phyloP scores from a whole-genome alignment of 164 flowering plant species.

The Vitis rotundifolia region DNA sequence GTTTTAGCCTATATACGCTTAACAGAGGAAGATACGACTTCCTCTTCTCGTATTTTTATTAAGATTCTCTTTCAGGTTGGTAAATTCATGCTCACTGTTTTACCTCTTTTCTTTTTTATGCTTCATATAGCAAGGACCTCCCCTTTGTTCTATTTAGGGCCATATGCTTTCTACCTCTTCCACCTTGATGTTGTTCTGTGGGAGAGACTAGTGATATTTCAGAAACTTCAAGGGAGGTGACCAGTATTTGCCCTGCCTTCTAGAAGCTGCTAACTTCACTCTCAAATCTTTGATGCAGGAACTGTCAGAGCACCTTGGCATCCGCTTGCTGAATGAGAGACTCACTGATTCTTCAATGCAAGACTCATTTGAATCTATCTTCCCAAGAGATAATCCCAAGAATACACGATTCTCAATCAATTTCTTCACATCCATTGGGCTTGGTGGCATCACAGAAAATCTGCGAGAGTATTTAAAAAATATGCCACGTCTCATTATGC shows the following conservation, averaged over 20 bases:
- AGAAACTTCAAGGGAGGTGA: no score
- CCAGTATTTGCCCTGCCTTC: not conserved
- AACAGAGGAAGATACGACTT: constrained; percentile 97
- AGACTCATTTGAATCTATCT: constrained; percentile 78
- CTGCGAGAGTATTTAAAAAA: constrained; percentile 84
- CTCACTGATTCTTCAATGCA: constrained; percentile 78
- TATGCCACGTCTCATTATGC: constrained; percentile 92
- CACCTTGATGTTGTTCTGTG: no score
- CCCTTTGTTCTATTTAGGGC: not conserved
- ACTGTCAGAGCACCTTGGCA: constrained; percentile 84
- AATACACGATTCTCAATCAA: constrained; percentile 87
- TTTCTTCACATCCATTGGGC: constrained; percentile 94
- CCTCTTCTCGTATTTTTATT: constrained; percentile 94
- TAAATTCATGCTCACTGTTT: not conserved
- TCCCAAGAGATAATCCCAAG: constrained; percentile 88
- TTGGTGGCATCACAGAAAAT: constrained; percentile 86
- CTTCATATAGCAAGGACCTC: not conserved
- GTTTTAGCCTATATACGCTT: constrained; percentile 81
- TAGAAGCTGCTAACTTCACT: not conserved
- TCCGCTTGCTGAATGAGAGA: constrained; percentile 74
- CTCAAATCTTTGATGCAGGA: constrained; percentile 53
- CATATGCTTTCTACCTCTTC: not conserved
- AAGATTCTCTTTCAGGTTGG: constrained; percentile 88
- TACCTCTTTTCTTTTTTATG: not conserved
- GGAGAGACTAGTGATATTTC: no score